Conservation (phyloP, 2,329 filamentous ascomycete genomes). For the Colletotrichum coccodes region DNA sequence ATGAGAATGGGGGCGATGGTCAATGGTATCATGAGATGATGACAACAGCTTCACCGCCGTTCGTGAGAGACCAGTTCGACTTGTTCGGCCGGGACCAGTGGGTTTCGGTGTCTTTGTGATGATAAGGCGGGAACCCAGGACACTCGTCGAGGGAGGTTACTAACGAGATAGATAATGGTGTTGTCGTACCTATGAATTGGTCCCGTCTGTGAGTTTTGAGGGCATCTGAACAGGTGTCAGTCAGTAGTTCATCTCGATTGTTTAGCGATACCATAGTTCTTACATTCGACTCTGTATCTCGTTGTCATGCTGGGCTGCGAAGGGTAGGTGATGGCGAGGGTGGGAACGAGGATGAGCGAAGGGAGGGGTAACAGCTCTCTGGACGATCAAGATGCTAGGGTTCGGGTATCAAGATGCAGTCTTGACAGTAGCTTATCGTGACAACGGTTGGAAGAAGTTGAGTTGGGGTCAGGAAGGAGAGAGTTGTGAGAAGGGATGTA, state of each 20-base stretch:
- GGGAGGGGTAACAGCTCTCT: neutral
- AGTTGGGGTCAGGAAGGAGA: neutral
- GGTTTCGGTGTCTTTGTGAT: neutral
- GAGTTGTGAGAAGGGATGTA: neutral
- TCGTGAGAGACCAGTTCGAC: neutral
- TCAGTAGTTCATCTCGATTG: neutral
- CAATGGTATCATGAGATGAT: neutral
- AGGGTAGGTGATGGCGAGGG: neutral
- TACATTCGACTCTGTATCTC: slow-evolving; percentile 79
- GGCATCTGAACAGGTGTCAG: slow-evolving; percentile 56
- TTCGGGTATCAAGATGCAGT: neutral
- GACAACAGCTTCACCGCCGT: neutral
- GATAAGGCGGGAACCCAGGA: neutral
- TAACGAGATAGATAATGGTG: neutral
- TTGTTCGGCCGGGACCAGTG: too few species aligned
- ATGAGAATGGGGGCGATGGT: slow-evolving; percentile 10
- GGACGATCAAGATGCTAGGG: neutral
- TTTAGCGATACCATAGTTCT: slow-evolving; percentile 42
- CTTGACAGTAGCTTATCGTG: neutral
- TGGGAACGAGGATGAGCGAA: neutral
- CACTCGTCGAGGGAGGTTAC: neutral
- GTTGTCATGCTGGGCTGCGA: slow-evolving; percentile 61
- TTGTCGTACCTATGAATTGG: slow-evolving; percentile 78
- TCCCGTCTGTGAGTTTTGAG: slow-evolving; percentile 89
- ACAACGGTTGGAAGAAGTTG: neutral